These are phyloP conservation scores for Dimocarpus longan DNA, from an alignment of 345 rosid species.

Conservation along the genomic window DNA sequence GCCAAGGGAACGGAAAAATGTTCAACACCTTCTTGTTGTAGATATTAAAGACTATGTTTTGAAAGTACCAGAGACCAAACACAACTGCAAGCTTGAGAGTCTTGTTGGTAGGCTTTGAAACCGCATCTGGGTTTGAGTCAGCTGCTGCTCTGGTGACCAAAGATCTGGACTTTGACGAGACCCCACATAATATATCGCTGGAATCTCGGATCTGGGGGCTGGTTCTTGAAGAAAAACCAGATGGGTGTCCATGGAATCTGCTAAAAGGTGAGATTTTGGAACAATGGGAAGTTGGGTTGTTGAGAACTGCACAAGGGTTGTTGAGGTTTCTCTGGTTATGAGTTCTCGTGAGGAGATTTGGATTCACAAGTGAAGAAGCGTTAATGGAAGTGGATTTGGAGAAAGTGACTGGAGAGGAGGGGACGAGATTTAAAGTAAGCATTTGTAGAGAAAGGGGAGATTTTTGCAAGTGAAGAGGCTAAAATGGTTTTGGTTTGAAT, in stretches of 20 bases:
- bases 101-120: constrained; percentile 44
- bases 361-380: constrained; percentile 32
- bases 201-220: constrained; percentile 43
- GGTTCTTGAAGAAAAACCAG: constrained; percentile 37
- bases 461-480: constrained; percentile 21
- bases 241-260: constrained; percentile 35
- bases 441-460: constrained; percentile 31
- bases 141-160: constrained; percentile 47
- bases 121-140: constrained; percentile 48
- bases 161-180: constrained; percentile 41
- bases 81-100: constrained; percentile 67
- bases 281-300: constrained; percentile 22
- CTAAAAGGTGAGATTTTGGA: constrained; percentile 30
- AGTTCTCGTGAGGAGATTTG: constrained; percentile 39
- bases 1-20: constrained; percentile 94
- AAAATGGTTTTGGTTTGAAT: neutral
- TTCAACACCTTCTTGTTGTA: constrained; percentile 89
- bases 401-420: constrained; percentile 48
- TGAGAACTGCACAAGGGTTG: constrained; percentile 34
- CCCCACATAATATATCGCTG: constrained; percentile 27
- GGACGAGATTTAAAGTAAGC: constrained; percentile 55
- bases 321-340: constrained; percentile 27
- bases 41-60: constrained; percentile 91
- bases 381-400: constrained; percentile 38
- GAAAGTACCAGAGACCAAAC: constrained; percentile 91